Evolutionary conservation across 176 grass and related monocot genomes (phyloP), one percentile per base, ranked within the genome.

Genomic region (Musa schizocarpa): DNA sequence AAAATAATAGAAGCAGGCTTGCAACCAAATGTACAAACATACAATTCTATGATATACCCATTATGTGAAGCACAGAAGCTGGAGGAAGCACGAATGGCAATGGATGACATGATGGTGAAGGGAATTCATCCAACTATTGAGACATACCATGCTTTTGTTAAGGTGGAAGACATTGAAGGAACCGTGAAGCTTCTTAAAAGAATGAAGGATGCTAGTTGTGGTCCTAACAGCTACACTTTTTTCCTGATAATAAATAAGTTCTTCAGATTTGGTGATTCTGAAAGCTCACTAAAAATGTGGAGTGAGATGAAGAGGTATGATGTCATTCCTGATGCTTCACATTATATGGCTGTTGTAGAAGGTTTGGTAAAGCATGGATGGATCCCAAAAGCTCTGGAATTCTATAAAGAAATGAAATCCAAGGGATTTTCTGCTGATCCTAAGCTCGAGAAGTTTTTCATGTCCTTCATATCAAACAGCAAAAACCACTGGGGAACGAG

Each of bases 391-490:
- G 90, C 94, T 65, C 82, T 98, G 25, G 86, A 93, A 58, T 93
- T 87, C 80, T 89, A 98, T 50, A 82, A 93, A 78, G 90, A 93
- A 76, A 98, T 98, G 94, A 89, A 83, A 76, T 82, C 53, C 53
- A 93, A 76, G 43, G 90, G 94, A 52, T 98, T 86, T 85, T 21
- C 80, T 56, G 72, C 86, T 48, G 94, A 98, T 82, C 73, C 70
- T 75, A 85, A 86, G 73, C 83, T 93, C 57, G 90, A 98, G 34
- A 93, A 83, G 75, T 75, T 83, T 72, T 93, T 98, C 72, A 87
- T 81, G 83, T 74, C 77, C 1, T 86, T 97, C 83, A 75, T 93
- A 24, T 72, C 81, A 55, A 80, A 71, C 59, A 92, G 90, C 50
- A 90, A 85, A 82, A 84, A 97, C 76, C 88, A 91, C 34, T 82